Evolutionary conservation across 306 rosid species (phyloP).

Genomic region (Hylodesmum podocarpum): DNA sequence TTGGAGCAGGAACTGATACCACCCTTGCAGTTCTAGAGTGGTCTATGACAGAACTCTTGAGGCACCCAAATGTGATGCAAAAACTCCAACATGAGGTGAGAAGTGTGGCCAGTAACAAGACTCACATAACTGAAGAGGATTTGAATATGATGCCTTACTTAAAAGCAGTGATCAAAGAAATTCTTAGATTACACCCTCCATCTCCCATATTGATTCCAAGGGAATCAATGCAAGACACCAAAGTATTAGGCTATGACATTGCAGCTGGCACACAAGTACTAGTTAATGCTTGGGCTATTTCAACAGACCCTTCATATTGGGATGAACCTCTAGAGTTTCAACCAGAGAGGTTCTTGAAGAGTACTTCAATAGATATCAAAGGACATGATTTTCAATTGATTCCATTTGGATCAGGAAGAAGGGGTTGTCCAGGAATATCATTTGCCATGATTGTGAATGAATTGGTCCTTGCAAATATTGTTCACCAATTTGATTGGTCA

Average conservation of each 20-base stretch:
- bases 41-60: background rate
- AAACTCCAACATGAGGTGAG: constrained; percentile 19
- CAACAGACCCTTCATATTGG: background rate
- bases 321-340: background rate
- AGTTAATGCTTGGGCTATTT: constrained; percentile 25
- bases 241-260: constrained; percentile 5
- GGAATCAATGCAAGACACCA: constrained; percentile 22
- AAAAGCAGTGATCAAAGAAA: constrained; percentile 27
- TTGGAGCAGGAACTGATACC: constrained; percentile 30
- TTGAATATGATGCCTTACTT: background rate
- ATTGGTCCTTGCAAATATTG: background rate
- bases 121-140: constrained; percentile 10
- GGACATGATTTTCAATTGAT: background rate
- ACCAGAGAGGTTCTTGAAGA: constrained; percentile 1
- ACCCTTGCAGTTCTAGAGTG: background rate
- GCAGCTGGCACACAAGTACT: constrained; percentile 10
- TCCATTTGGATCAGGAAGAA: background rate
- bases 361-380: background rate
- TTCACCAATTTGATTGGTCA: constrained; percentile 24
- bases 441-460: constrained; percentile 10
- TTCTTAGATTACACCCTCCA: constrained; percentile 22
- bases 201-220: constrained; percentile 21
- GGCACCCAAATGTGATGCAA: constrained; percentile 20
- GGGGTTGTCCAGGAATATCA: background rate
- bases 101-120: background rate